Base-by-base conservation (phyloP, 2,329 filamentous ascomycete genomes). In the Pyrenophora teres region DNA sequence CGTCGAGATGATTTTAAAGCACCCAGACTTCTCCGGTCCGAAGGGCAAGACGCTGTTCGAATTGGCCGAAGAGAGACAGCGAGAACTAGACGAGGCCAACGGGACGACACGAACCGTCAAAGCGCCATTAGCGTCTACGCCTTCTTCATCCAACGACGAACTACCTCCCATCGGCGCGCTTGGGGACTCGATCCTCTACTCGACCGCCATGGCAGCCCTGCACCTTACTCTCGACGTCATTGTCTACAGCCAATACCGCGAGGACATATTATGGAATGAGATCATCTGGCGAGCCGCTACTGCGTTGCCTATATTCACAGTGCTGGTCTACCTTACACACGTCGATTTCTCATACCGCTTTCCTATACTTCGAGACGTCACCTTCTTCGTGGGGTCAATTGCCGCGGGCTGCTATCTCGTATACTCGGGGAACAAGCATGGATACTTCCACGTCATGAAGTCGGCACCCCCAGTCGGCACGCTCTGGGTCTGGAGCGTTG, bases 401-500 rank as follows among this genome's bases (percentile, higher is more conserved):
- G 71, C 68, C 8, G 78, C 84, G 0, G 94, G 94, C 1, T 90
- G 86, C 74, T 92, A 91, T 72, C 78, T 97, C 56, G 87, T 97
- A 41, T 80, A 89, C 61, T 85, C 92, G 46, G 91, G 89, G 21
- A 97, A 97, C 67, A 81, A 79, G 25, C 84, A 86, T 59, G 85
- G 87, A 4, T 97, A 97, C 67, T 85, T 95, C 62, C 88, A 89
- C 6, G 86, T 96, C 16, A 92, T 97, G 90, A 95, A 96, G 77
- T 86, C 85, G 57, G 89, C 92, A 0, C 94, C 94, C n/a, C 87
- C 92, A 4, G 73, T 97, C 12, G 94, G 91, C 0, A 93, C 90
- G 35, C 73, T 97, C 15, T 97, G 93, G 92, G 83, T 97, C 4
- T 97, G 93, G 92, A 86, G 88, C 27, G 87, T 97, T 18, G 81